Conservation (phyloP, 2,329 filamentous ascomycete species). For the Epichloe bromicola region DNA sequence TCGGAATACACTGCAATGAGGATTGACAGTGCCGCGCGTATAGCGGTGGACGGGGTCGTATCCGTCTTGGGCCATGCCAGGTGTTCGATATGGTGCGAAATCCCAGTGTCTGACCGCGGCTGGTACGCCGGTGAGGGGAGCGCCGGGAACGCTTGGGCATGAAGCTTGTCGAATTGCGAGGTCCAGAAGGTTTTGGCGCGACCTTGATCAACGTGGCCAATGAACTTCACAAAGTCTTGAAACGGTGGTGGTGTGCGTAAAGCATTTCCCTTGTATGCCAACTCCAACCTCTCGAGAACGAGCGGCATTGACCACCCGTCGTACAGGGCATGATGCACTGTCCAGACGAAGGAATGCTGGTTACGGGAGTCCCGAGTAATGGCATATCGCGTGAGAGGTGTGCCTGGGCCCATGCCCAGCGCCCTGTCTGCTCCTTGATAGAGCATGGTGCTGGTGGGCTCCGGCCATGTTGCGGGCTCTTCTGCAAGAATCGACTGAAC, state of each 20-base stretch:
- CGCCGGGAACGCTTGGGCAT: background rate
- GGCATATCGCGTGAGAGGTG: constrained; percentile 27
- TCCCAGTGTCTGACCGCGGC: constrained; percentile 15
- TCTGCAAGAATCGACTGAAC: constrained; percentile 1
- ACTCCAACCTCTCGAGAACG: constrained; percentile 26
- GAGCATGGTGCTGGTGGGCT: constrained; percentile 13
- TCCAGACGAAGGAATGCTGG: constrained; percentile 26
- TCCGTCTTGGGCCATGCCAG: constrained; percentile 12
- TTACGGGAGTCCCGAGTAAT: constrained; percentile 18
- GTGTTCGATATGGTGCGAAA: constrained; percentile 18
- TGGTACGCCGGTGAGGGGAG: background rate
- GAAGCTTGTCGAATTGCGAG: background rate
- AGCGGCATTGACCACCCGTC: constrained; percentile 37
- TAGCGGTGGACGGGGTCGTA: constrained; percentile 7
- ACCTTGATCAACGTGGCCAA: background rate
- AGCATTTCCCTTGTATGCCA: constrained; percentile 17
- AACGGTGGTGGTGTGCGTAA: constrained; percentile 18
- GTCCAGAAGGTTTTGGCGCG: background rate
- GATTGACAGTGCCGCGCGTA: constrained; percentile 15
- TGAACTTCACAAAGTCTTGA: constrained; percentile 28
- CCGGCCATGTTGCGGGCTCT: constrained; percentile 14
- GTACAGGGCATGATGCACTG: constrained; percentile 36
- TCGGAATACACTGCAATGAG: constrained; percentile 22
- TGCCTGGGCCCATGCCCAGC: constrained; percentile 25
- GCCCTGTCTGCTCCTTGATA: constrained; percentile 24